Conservation (phyloP, 2,329 filamentous ascomycete species). For the Trichoderma sp. region DNA sequence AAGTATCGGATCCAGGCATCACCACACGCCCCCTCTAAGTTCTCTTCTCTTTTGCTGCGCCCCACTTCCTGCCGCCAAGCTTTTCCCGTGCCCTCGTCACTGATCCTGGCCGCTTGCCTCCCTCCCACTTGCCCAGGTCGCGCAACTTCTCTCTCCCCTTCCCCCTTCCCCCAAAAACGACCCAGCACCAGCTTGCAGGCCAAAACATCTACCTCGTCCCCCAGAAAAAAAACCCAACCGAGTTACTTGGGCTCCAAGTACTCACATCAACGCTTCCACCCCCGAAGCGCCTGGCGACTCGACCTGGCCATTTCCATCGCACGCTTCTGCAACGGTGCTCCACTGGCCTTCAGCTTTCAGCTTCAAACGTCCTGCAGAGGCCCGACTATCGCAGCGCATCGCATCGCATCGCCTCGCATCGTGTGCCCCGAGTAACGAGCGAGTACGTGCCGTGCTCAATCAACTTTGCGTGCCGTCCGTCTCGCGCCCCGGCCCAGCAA, state of each 20-base stretch:
- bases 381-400: neutral
- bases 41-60: neutral
- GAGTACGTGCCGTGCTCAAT: neutral
- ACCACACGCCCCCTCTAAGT: neutral
- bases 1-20: neutral
- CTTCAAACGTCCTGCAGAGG: neutral
- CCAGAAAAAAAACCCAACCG: constrained; percentile 20
- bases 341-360: constrained; percentile 17
- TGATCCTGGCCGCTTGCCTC: neutral
- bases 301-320: constrained; percentile 22
- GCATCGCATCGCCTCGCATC: neutral
- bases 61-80: constrained; percentile 9
- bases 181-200: constrained; percentile 14
- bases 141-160: constrained; percentile 33
- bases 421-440: neutral
- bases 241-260: constrained; percentile 48
- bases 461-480: neutral
- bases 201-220: constrained; percentile 39
- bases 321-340: constrained; percentile 15
- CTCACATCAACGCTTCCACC: constrained; percentile 30
- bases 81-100: constrained; percentile 13
- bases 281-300: constrained; percentile 21
- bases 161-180: constrained; percentile 8
- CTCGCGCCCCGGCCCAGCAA: neutral
- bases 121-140: neutral